phyloP scores from a whole-genome alignment of 495 filamentous ascomycete genomes.

The Podospora pseudopauciseta region DNA sequence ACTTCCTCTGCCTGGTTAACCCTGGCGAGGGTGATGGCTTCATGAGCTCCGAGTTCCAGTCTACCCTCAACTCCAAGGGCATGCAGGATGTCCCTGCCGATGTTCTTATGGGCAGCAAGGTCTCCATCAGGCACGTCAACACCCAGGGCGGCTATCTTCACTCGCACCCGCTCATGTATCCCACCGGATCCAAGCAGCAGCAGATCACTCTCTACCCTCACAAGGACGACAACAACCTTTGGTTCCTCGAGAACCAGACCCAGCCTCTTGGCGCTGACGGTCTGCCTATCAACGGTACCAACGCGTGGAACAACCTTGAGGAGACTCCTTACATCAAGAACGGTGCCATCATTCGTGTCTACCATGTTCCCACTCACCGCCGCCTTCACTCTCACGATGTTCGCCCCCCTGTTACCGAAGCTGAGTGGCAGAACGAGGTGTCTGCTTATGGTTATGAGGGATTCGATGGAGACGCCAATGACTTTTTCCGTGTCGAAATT shows the following conservation, averaged over 20 bases:
- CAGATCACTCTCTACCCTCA: slow-evolving; percentile 98
- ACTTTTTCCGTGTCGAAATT: slow-evolving; percentile 92
- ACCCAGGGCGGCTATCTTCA: slow-evolving; percentile 97
- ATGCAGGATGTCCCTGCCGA: slow-evolving; percentile 96
- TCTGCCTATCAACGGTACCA: slow-evolving; percentile 68
- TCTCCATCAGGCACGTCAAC: slow-evolving; percentile 87
- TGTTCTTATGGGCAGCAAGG: slow-evolving; percentile 79
- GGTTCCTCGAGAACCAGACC: slow-evolving; percentile 90
- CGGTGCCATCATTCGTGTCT: slow-evolving; percentile 74
- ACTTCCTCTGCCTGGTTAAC: slow-evolving; percentile 88
- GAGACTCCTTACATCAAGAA: slow-evolving; percentile 69
- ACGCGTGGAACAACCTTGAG: slow-evolving; percentile 75
- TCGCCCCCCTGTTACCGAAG: slow-evolving; percentile 94
- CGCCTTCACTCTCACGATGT: slow-evolving; percentile 95
- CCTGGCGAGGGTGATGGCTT: slow-evolving; percentile 97
- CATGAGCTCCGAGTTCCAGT: slow-evolving; percentile 99
- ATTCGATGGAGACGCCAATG: slow-evolving; percentile 94
- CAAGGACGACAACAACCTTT: slow-evolving; percentile 98
- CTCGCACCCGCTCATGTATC: slow-evolving; percentile 96
- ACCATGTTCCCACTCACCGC: slow-evolving; percentile 76
- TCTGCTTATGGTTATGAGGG: slow-evolving; percentile 98
- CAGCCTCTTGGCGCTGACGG: slow-evolving; percentile 78
- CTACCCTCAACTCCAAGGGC: slow-evolving; percentile 89
- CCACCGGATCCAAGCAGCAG: slow-evolving; percentile 94
- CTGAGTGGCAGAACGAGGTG: slow-evolving; percentile 97